Percentiles rank a stretch among this genome's conserved stretches.
These are phyloP conservation scores for Populus tremula DNA, from an alignment of 345 rosid genomes.

Conservation along the genomic window DNA sequence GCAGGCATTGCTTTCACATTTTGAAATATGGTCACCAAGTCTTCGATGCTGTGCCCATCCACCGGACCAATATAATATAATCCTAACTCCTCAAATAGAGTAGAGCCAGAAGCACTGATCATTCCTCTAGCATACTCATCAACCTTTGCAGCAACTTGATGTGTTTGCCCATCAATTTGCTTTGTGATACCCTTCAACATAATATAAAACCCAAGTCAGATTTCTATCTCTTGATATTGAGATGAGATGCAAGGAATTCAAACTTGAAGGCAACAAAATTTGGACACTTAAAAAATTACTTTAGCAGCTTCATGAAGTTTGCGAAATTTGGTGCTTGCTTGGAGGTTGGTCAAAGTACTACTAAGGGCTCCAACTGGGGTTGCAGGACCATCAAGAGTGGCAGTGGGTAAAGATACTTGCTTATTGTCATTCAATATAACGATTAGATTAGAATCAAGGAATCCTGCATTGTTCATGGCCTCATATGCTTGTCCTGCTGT, in stretches of 20 bases:
- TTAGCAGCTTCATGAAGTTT: constrained; percentile 70
- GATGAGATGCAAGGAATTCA: background rate
- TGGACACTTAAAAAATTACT: constrained; percentile 24
- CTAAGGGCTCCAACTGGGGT: constrained; percentile 73
- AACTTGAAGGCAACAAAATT: background rate
- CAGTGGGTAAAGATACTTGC: constrained; percentile 75
- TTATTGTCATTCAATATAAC: constrained; percentile 62
- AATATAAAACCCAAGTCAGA: constrained; percentile 15
- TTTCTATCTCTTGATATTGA: background rate
- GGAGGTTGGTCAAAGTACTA: constrained; percentile 50
- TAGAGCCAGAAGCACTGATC: constrained; percentile 62
- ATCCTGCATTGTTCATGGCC: constrained; percentile 75
- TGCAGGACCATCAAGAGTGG: constrained; percentile 73
- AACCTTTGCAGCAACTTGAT: constrained; percentile 68
- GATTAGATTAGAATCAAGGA: constrained; percentile 55
- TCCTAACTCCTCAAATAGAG: constrained; percentile 63
- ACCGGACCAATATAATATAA: constrained; percentile 66
- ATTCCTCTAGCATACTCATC: constrained; percentile 67
- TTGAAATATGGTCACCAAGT: constrained; percentile 53
- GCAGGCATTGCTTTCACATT: constrained; percentile 66
- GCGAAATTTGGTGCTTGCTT: constrained; percentile 56
- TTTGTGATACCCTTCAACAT: constrained; percentile 46
- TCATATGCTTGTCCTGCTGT: constrained; percentile 78
- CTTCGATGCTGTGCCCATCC: constrained; percentile 64
- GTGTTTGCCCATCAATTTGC: constrained; percentile 51